Conservation (phyloP, 768 basidiomycete genomes). For the Thelephora ganbajun region DNA sequence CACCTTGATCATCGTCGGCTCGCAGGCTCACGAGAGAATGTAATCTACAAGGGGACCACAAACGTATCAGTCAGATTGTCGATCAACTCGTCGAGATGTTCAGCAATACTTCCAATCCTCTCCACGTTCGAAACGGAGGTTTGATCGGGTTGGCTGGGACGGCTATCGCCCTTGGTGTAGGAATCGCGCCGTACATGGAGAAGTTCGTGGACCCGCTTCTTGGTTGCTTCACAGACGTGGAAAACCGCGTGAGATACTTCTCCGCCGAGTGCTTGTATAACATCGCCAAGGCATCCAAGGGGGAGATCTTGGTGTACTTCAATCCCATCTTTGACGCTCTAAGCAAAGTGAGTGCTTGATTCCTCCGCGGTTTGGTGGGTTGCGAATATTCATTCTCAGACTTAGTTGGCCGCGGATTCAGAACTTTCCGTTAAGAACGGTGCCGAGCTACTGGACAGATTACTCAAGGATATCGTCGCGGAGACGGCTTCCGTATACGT, state of each 20-base stretch:
- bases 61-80: conserved; percentile 74
- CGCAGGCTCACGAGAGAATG: conserved; percentile 75
- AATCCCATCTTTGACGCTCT: conserved; percentile 97
- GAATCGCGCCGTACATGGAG: conserved; percentile 89
- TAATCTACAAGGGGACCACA: conserved; percentile 66
- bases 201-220: conserved; percentile 83
- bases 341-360: conserved; percentile 58
- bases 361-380: background rate
- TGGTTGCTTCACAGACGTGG: conserved; percentile 84
- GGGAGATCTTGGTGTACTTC: conserved; percentile 92
- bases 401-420: conserved; percentile 90
- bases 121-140: conserved; percentile 89
- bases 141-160: conserved; percentile 92
- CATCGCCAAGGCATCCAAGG: conserved; percentile 94
- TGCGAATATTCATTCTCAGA: background rate
- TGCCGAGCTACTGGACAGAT: conserved; percentile 87
- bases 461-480: conserved; percentile 96
- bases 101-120: conserved; percentile 63
- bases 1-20: background rate
- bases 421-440: conserved; percentile 97
- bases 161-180: conserved; percentile 91
- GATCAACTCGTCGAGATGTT: conserved; percentile 95
- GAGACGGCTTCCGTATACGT: conserved; percentile 94
- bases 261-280: conserved; percentile 98
- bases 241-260: conserved; percentile 93